Base-by-base conservation (phyloP, 2,329 filamentous ascomycete genomes). In the Venturia carpophila region DNA sequence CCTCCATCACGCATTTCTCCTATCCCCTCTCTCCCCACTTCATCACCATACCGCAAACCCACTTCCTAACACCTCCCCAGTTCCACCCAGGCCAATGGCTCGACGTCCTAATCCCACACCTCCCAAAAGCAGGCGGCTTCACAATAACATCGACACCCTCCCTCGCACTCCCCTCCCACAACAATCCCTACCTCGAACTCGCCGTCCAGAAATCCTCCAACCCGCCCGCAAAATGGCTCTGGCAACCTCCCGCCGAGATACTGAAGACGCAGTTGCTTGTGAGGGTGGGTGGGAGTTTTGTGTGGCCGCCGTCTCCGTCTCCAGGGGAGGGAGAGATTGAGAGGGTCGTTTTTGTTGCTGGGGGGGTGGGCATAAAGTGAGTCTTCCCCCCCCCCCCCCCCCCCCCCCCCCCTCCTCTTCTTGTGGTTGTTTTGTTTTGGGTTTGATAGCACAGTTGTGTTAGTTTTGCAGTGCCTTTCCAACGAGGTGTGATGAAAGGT, bases 81-180 rank as follows among this genome's bases (percentile, higher is more conserved):
- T 95, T 94, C 76, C 80, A 86, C 6, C 85, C 92, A 5, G 92
- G 92, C 64, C 92, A 96, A 79, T 96, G 91, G 90, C 82, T 96
- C 65, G 92, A 96, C 73, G 87, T 91, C 7, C 87, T 89, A 73
- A 83, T 91, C 64, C 91, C 92, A 1, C 79, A 79, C 45, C 77
- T 90, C 56, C 71, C 82, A 55, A 86, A 88, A 73, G 87, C 90
- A 3, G 92, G 92, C 42, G 92, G 92, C 66, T 96, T 96, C 79
- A 96, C 91, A 52, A 89, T 96, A 68, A 93, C 91, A 7, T 94
- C 90, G 1, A 78, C 88, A 0, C 91, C 91, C 0, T 82, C 81
- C 52, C 82, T 84, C 3, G 67, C 74, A 27, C 13, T 69, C 69
- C 1, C 24, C 67, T 60, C 62, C 69, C 1, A 49, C 66, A 45